Percentiles rank a stretch among this genome's conserved stretches.
phyloP scores from a whole-genome alignment of 108 stramenopile species.

The Pseudonitzschia multiseries region DNA sequence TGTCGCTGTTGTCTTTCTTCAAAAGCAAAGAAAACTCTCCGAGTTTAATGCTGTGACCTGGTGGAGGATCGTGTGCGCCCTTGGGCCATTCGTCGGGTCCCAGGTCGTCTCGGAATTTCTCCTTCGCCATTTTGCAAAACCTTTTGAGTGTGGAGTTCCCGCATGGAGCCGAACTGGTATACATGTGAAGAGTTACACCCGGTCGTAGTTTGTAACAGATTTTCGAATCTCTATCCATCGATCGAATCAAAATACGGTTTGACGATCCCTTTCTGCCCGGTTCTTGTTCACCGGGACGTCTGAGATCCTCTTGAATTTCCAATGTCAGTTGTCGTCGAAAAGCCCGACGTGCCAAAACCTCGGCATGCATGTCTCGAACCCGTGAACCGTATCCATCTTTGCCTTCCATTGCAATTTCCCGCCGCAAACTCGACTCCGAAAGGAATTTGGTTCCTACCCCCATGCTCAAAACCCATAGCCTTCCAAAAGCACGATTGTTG shows the following conservation, averaged over 20 bases:
- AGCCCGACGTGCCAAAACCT: conserved; percentile 78
- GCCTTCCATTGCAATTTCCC: conserved; percentile 30
- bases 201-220: conserved; percentile 43
- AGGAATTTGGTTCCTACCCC: conserved; percentile 89
- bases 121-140: conserved; percentile 78
- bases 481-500: background rate
- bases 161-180: conserved; percentile 84
- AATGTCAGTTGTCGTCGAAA: conserved; percentile 65
- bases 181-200: conserved; percentile 76
- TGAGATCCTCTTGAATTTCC: conserved; percentile 55
- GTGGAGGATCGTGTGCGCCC: conserved; percentile 49
- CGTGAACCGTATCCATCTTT: conserved; percentile 49
- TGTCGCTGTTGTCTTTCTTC: conserved; percentile 53
- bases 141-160: conserved; percentile 85
- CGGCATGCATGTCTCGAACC: conserved; percentile 81
- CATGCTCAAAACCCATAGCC: conserved; percentile 59
- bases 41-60: conserved; percentile 56
- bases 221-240: background rate
- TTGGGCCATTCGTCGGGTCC: conserved; percentile 78
- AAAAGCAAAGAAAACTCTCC: conserved; percentile 79
- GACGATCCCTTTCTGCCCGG: background rate
- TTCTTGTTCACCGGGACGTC: background rate
- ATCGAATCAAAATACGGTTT: conserved; percentile 19
- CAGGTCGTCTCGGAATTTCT: conserved; percentile 61
- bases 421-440: conserved; percentile 38